These are phyloP conservation scores for Keithomyces neogunnii DNA, from an alignment of 2,329 filamentous ascomycete genomes.

Conservation along the genomic window DNA sequence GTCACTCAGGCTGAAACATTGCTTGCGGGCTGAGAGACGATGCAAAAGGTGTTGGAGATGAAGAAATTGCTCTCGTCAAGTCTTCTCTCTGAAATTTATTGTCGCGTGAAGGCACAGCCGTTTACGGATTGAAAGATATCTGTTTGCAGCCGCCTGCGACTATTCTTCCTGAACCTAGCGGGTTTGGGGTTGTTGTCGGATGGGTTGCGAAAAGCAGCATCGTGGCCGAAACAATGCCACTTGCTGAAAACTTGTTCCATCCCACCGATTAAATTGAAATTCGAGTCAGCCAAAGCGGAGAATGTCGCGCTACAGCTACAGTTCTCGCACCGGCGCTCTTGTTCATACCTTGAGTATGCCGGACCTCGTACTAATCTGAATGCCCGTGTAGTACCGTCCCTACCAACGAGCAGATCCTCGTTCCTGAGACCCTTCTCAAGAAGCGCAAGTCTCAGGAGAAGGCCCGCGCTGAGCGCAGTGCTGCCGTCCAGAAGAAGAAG, in stretches of 20 bases:
- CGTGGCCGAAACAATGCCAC: background rate
- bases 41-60: constrained; percentile 69
- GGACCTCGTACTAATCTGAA: constrained; percentile 75
- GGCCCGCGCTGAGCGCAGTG: constrained; percentile 80
- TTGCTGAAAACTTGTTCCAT: constrained; percentile 11
- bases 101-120: constrained; percentile 35
- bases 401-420: constrained; percentile 89
- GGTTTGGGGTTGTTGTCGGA: constrained; percentile 64
- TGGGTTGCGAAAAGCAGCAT: constrained; percentile 39
- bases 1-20: constrained; percentile 35
- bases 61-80: constrained; percentile 35
- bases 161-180: constrained; percentile 28
- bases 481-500: constrained; percentile 79
- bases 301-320: constrained; percentile 89
- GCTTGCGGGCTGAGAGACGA: constrained; percentile 50
- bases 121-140: constrained; percentile 18
- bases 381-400: constrained; percentile 65
- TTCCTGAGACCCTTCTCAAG: constrained; percentile 99
- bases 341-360: constrained; percentile 52
- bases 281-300: constrained; percentile 83
- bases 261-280: constrained; percentile 74
- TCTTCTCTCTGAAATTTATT: constrained; percentile 73
- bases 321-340: constrained; percentile 80
- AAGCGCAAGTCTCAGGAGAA: constrained; percentile 99
- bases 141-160: constrained; percentile 18